phyloP scores from a whole-genome alignment of 345 rosid genomes.

The Eucalyptus caleyi region DNA sequence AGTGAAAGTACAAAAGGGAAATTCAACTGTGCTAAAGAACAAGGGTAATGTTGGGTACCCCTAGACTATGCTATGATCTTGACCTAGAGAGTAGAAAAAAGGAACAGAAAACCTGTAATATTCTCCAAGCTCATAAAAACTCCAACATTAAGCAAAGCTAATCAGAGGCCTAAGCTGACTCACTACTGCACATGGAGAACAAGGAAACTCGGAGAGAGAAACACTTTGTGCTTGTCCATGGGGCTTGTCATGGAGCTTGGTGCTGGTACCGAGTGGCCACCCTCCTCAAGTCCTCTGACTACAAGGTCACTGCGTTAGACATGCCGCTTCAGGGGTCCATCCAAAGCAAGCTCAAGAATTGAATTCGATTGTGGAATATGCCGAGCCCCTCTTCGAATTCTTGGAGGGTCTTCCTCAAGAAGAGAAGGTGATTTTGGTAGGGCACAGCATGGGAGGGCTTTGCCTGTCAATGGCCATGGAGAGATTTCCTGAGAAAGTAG shows the following conservation, averaged over 20 bases:
- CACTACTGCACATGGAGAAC: neutral
- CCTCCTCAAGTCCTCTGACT: conserved; percentile 5
- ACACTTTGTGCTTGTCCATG: conserved; percentile 16
- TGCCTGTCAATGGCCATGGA: conserved; percentile 17
- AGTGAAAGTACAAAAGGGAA: neutral
- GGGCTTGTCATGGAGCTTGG: conserved; percentile 22
- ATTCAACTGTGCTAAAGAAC: neutral
- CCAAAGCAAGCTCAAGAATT: conserved; percentile 5
- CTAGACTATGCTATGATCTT: neutral
- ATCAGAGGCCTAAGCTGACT: neutral
- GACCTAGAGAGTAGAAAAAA: neutral
- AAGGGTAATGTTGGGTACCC: neutral
- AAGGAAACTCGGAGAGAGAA: neutral
- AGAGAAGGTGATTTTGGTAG: conserved; percentile 22
- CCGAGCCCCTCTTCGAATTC: conserved; percentile 6
- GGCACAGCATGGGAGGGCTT: conserved; percentile 22
- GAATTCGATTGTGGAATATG: neutral
- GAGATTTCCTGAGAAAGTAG: conserved; percentile 9
- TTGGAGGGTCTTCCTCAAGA: neutral
- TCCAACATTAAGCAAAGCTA: neutral
- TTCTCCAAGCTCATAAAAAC: neutral
- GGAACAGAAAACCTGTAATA: neutral
- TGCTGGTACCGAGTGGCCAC: conserved; percentile 11
- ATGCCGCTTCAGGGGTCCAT: conserved; percentile 11
- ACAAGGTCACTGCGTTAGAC: conserved; percentile 10